These are phyloP conservation scores for Datisca glomerata DNA, from an alignment of 306 rosid species.

Conservation along the genomic window DNA sequence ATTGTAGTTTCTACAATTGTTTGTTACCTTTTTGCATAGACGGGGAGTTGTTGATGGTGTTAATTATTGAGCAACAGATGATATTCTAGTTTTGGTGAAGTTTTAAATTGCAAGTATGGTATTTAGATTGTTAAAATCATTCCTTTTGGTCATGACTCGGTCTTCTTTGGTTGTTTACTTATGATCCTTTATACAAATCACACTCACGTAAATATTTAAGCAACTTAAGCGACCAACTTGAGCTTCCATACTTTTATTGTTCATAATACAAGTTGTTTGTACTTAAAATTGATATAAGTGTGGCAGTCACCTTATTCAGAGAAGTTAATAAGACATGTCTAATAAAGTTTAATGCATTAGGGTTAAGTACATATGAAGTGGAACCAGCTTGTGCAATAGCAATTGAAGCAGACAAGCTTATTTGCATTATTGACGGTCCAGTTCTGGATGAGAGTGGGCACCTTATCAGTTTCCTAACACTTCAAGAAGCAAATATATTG, in stretches of 20 bases:
- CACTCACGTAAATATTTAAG: too few species aligned
- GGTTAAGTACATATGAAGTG: conserved; percentile 82
- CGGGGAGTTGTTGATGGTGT: conserved; percentile 82
- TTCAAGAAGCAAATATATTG: conserved; percentile 86
- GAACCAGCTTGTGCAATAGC: conserved; percentile 96
- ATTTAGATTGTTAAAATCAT: too few species aligned
- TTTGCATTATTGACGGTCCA: conserved; percentile 90
- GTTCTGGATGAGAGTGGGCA: conserved; percentile 77
- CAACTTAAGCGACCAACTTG: too few species aligned
- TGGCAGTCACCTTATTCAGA: too few species aligned
- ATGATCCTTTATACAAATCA: too few species aligned
- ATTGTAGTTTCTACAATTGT: background rate
- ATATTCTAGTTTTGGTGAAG: conserved; percentile 96
- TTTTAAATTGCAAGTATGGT: conserved; percentile 95
- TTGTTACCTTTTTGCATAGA: conserved; percentile 42
- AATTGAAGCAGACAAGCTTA: conserved; percentile 83
- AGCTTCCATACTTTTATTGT: too few species aligned
- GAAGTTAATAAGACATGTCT: too few species aligned
- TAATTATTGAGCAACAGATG: conserved; percentile 93
- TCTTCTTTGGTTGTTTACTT: too few species aligned
- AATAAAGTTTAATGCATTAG: too few species aligned
- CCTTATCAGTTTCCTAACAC: conserved; percentile 67
- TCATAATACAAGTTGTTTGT: too few species aligned
- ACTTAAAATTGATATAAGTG: too few species aligned
- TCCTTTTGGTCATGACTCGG: too few species aligned